Conservation (phyloP, 2,329 filamentous ascomycete genomes). For the Phialophora tarda region DNA sequence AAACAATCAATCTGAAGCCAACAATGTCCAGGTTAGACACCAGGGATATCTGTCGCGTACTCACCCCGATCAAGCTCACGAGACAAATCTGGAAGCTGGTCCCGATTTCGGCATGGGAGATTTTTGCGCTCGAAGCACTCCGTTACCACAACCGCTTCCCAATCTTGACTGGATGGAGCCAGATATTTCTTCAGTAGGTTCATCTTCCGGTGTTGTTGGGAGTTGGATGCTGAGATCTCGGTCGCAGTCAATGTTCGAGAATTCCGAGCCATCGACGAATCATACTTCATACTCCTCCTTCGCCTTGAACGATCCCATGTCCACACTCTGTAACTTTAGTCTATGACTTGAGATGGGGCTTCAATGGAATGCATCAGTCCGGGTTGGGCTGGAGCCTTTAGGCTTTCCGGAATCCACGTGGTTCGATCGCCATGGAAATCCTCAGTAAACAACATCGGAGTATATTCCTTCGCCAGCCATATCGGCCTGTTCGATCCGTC, state of each 20-base stretch:
- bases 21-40: background rate
- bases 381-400: background rate
- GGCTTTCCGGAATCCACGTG: background rate
- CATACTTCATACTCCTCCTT: conserved; percentile 17
- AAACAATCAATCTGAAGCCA: background rate
- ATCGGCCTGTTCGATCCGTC: background rate
- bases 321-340: conserved; percentile 22
- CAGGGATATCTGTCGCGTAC: background rate
- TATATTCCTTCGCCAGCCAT: background rate
- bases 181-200: conserved; percentile 14
- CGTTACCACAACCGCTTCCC: conserved; percentile 11
- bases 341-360: background rate
- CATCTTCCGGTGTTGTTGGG: background rate
- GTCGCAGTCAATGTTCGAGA: conserved; percentile 6
- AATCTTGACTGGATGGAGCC: conserved; percentile 17
- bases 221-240: background rate
- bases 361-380: no score
- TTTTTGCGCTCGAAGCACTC: conserved; percentile 4
- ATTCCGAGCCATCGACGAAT: background rate
- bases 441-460: background rate
- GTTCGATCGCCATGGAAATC: background rate
- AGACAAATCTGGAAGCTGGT: conserved; percentile 10
- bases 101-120: conserved; percentile 3
- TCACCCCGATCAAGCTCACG: background rate
- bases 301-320: conserved; percentile 20